Evolutionary conservation across 1,139 yeast species (phyloP).

Genomic region (Suhomyces taliae): DNA sequence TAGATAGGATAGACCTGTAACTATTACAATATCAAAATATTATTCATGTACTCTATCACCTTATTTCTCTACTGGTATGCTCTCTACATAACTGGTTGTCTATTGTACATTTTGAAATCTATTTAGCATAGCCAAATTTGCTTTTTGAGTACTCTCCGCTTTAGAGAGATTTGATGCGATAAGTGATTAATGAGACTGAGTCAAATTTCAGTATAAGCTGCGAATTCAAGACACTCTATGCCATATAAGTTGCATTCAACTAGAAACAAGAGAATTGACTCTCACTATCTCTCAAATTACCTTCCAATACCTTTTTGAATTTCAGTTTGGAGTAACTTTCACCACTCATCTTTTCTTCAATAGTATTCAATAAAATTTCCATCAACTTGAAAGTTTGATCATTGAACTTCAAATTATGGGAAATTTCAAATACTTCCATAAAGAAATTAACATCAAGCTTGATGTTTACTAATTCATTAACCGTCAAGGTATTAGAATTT

Average conservation of each 20-base stretch:
- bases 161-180: no score
- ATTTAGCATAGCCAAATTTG: no score
- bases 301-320: conserved; percentile 31
- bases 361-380: conserved; percentile 32
- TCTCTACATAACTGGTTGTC: no score
- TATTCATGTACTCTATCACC: no score
- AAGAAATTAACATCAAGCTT: conserved; percentile 42
- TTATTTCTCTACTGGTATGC: no score
- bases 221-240: neutral
- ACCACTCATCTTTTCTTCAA: conserved; percentile 28
- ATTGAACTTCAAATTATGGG: conserved; percentile 35
- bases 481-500: conserved; percentile 16
- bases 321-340: conserved; percentile 23
- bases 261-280: conserved; percentile 32
- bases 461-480: conserved; percentile 26
- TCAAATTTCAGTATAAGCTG: no score
- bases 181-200: no score
- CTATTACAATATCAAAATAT: no score
- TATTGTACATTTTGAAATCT: no score
- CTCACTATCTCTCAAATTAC: conserved; percentile 32
- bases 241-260: neutral
- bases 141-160: no score
- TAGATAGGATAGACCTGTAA: no score
- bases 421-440: conserved; percentile 42
- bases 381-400: conserved; percentile 39